Base-by-base conservation (phyloP, 305 asterid species). In the Vinca major region DNA sequence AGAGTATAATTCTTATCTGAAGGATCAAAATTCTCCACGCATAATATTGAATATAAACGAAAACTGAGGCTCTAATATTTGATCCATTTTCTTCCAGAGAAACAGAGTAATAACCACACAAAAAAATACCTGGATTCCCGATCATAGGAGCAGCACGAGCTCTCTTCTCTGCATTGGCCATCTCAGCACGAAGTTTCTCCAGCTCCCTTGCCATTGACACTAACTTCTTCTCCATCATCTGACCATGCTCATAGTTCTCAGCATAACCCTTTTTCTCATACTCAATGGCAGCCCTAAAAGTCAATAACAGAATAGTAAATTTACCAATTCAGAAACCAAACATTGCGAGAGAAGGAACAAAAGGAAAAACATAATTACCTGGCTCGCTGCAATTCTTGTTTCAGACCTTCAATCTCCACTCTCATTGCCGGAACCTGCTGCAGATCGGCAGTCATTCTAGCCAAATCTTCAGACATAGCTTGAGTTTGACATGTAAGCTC, bases 101-200 rank as follows among this genome's bases (percentile, higher is more conserved):
- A 60, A 47, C 13, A 9, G 21, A 14, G 69, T 20, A 55, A 62
- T 16, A 44, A 70, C 56, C 33, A 45, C 63, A 45, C n/a, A 70
- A 56, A 50, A 47, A 20, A 81, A 92, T 26, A 26, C 97, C 97
- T 67, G 78, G 88, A 84, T 90, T 88, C 49, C 78, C 92, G 73
- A 71, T 80, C 36, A 86, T 78, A 49, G 88, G 83, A 58, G 85
- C 83, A 69, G 88, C 83, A 66, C 73, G 85, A 48, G 90, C 89
- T 81, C 95, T 85, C 70, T 92, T 92, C 72, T 90, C 95, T 47
- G 91, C 95, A 81, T 82, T 89, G 69, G 95, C 91, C 89, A 90
- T 80, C 88, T 90, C 97, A 17, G 97, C 97, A 73, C 96, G 86
- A 71, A 92, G 93, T 75, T 87, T 92, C 76, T 92, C 98, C 88